A percentile compares a stretch with the other conserved stretches of the same genome.
phyloP scores from a whole-genome alignment of 768 basidiomycete genomes.

The Mycena floridula region DNA sequence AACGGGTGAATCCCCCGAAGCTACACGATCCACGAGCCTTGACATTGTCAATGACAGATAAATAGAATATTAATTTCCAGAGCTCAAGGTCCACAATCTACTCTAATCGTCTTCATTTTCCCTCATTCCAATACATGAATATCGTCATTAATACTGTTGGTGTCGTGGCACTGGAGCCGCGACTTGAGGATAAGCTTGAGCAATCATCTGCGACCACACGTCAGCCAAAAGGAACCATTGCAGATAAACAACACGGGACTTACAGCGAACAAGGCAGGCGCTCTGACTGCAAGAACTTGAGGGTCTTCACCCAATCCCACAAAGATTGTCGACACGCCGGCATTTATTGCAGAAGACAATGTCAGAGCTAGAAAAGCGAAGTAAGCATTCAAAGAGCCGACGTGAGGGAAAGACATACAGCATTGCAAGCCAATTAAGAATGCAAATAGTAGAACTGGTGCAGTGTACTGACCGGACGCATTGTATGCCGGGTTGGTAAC shows the following conservation, averaged over 20 bases:
- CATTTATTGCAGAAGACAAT: constrained; percentile 69
- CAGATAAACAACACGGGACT: constrained; percentile 13
- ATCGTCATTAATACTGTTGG: no score
- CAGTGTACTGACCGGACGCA: constrained; percentile 66
- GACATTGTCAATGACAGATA: no score
- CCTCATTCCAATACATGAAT: no score
- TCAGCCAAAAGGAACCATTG: constrained; percentile 3
- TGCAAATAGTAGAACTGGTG: constrained; percentile 70
- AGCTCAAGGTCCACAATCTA: no score
- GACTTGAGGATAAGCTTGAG: constrained; percentile 64
- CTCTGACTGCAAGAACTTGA: constrained; percentile 64
- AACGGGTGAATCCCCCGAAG: no score
- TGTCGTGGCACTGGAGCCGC: constrained; percentile 16
- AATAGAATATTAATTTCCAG: no score
- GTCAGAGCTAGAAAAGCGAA: constrained; percentile 44
- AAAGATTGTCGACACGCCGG: constrained; percentile 87
- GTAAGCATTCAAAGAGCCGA: neutral
- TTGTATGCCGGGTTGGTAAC: constrained; percentile 77
- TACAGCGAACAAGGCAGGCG: constrained; percentile 65
- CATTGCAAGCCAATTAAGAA: constrained; percentile 76
- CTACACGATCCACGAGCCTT: no score
- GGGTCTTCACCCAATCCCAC: constrained; percentile 85
- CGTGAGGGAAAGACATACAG: constrained; percentile 40
- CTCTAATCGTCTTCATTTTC: no score
- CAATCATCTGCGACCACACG: constrained; percentile 45